Percentiles rank a stretch among this genome's conserved stretches.
phyloP scores from a whole-genome alignment of 2,329 filamentous ascomycete species.

The Aspergillus ruber region DNA sequence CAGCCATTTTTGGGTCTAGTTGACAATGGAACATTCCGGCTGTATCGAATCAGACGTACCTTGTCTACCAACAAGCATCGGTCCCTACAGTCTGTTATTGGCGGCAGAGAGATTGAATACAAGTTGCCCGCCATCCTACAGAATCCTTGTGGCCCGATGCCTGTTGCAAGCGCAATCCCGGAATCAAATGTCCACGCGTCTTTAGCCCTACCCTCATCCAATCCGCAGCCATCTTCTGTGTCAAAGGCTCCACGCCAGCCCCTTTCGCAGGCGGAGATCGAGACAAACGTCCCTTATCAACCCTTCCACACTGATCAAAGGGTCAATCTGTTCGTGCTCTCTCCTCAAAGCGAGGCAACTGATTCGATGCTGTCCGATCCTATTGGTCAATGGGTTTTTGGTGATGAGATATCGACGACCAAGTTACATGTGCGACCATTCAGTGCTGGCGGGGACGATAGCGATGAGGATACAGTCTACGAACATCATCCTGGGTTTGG shows the following conservation, averaged over 20 bases:
- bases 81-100: constrained; percentile 48
- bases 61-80: constrained; percentile 49
- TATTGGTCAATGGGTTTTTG: constrained; percentile 48
- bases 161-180: constrained; percentile 52
- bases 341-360: constrained; percentile 28
- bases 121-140: constrained; percentile 59
- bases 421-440: constrained; percentile 43
- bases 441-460: constrained; percentile 33
- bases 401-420: constrained; percentile 43
- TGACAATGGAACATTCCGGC: constrained; percentile 39
- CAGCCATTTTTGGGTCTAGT: constrained; percentile 39
- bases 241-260: constrained; percentile 43
- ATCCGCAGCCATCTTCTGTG: constrained; percentile 38
- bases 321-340: constrained; percentile 68
- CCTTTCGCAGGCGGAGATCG: constrained; percentile 77
- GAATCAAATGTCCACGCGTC: constrained; percentile 28
- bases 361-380: constrained; percentile 35
- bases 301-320: constrained; percentile 90
- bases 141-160: constrained; percentile 50
- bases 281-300: constrained; percentile 91
- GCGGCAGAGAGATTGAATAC: constrained; percentile 59
- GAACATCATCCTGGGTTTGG: constrained; percentile 25
- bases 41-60: constrained; percentile 38
- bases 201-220: constrained; percentile 36
- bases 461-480: constrained; percentile 27